Evolutionary conservation across 164 flowering plant genomes (phyloP).

Genomic region (Dillenia suffruticosa): DNA sequence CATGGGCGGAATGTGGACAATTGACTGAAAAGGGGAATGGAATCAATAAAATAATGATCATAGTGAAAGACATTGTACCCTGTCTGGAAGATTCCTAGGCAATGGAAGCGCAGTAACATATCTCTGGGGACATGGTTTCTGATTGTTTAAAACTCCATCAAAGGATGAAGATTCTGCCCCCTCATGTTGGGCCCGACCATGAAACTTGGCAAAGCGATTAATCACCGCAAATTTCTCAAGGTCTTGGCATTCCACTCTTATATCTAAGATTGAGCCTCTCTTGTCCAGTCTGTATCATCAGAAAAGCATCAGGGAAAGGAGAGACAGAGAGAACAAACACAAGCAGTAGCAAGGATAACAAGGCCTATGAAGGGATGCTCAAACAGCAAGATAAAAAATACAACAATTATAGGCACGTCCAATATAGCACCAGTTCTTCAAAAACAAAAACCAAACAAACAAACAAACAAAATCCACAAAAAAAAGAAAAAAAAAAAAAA

Average conservation of each 20-base stretch:
- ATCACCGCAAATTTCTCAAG: slow-evolving; percentile 49
- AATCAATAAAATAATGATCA: slow-evolving; percentile 49
- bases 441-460: no score
- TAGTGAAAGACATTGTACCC: slow-evolving; percentile 79
- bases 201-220: slow-evolving; percentile 67
- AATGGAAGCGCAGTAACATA: slow-evolving; percentile 62
- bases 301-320: neutral
- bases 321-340: no score
- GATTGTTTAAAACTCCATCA: slow-evolving; percentile 24
- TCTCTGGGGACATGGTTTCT: slow-evolving; percentile 51
- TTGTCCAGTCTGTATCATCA: slow-evolving; percentile 48
- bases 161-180: slow-evolving; percentile 29
- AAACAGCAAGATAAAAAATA: no score
- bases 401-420: no score
- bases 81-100: slow-evolving; percentile 71
- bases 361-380: no score
- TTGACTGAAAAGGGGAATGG: slow-evolving; percentile 15
- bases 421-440: no score
- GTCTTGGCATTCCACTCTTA: slow-evolving; percentile 48
- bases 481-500: no score
- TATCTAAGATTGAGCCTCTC: slow-evolving; percentile 35
- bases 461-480: no score
- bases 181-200: slow-evolving; percentile 26
- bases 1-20: slow-evolving; percentile 19
- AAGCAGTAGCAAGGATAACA: no score